These are phyloP conservation scores for Moniliophthora roreri DNA, from an alignment of 1,284 basidiomycete genomes.

Conservation along the genomic window DNA sequence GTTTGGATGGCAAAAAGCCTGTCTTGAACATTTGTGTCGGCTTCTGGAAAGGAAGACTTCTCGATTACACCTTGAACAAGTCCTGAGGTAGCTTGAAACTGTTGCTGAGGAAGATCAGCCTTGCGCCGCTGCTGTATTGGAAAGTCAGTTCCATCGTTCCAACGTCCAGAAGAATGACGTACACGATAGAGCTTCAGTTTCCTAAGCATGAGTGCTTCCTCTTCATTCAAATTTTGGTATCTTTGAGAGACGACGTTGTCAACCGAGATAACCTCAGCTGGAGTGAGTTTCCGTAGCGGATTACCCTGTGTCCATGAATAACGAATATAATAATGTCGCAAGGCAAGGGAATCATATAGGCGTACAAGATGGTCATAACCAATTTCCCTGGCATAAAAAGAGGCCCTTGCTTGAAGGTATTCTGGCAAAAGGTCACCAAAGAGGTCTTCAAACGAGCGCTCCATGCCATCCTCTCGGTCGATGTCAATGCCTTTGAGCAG, in stretches of 20 bases:
- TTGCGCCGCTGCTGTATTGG: slow-evolving; percentile 35
- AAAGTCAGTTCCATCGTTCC: neutral
- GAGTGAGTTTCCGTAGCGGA: slow-evolving; percentile 36
- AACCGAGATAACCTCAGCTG: slow-evolving; percentile 33
- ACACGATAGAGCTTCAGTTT: slow-evolving; percentile 49
- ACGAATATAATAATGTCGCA: neutral
- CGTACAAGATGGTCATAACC: slow-evolving; percentile 32
- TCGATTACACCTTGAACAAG: slow-evolving; percentile 20
- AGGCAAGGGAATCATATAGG: neutral
- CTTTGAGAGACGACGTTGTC: slow-evolving; percentile 16
- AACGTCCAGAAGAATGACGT: slow-evolving; percentile 19
- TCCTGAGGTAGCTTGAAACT: slow-evolving; percentile 15
- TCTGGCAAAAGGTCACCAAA: slow-evolving; percentile 34
- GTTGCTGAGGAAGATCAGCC: slow-evolving; percentile 22
- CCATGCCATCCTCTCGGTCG: slow-evolving; percentile 13
- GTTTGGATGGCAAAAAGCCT: slow-evolving; percentile 54
- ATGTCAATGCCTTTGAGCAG: slow-evolving; percentile 21
- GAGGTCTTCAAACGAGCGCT: slow-evolving; percentile 34
- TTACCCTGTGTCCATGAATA: slow-evolving; percentile 30
- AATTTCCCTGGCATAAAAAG: slow-evolving; percentile 23
- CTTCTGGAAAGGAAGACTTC: slow-evolving; percentile 20
- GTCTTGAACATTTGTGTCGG: slow-evolving; percentile 42
- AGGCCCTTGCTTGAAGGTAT: slow-evolving; percentile 30
- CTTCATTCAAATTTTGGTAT: slow-evolving; percentile 20
- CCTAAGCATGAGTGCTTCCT: slow-evolving; percentile 39